Conservation (phyloP, 257 asterid species). For the Penstemon barbatus region DNA sequence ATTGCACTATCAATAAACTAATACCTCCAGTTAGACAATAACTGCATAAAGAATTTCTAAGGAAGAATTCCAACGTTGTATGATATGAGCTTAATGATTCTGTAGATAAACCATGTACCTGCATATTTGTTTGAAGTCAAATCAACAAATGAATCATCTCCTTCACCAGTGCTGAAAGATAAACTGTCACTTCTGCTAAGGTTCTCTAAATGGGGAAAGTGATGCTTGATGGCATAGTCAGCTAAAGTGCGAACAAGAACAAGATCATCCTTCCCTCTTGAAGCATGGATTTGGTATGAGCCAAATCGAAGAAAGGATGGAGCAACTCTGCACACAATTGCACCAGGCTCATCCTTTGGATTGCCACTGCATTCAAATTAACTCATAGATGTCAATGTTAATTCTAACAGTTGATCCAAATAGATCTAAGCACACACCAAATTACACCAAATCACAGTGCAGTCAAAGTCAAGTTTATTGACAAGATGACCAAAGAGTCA, state of each 20-base stretch:
- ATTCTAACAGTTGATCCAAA: neutral
- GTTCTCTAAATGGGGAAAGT: slow-evolving; percentile 82
- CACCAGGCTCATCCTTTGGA: slow-evolving; percentile 98
- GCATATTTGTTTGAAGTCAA: slow-evolving; percentile 96
- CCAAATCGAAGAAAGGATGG: slow-evolving; percentile 95
- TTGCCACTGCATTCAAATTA: slow-evolving; percentile 70
- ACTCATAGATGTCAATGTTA: slow-evolving; percentile 12
- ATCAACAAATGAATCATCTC: slow-evolving; percentile 81
- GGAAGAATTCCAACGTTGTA: neutral
- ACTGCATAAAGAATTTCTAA: neutral
- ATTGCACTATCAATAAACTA: neutral
- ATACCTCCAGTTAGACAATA: neutral
- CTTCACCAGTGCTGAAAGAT: slow-evolving; percentile 85
- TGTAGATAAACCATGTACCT: slow-evolving; percentile 41
- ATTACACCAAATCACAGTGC: neutral
- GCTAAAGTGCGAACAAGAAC: slow-evolving; percentile 77
- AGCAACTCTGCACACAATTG: slow-evolving; percentile 92
- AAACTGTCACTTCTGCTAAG: slow-evolving; percentile 74
- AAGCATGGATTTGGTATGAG: slow-evolving; percentile 91
- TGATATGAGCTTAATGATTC: neutral
- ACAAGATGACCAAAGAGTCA: neutral
- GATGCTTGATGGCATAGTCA: slow-evolving; percentile 81
- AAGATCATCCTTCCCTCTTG: slow-evolving; percentile 76
- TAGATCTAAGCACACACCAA: neutral
- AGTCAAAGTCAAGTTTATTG: slow-evolving; percentile 7